phyloP scores from a whole-genome alignment of 331 rosid species.

The Acacia concinna region DNA sequence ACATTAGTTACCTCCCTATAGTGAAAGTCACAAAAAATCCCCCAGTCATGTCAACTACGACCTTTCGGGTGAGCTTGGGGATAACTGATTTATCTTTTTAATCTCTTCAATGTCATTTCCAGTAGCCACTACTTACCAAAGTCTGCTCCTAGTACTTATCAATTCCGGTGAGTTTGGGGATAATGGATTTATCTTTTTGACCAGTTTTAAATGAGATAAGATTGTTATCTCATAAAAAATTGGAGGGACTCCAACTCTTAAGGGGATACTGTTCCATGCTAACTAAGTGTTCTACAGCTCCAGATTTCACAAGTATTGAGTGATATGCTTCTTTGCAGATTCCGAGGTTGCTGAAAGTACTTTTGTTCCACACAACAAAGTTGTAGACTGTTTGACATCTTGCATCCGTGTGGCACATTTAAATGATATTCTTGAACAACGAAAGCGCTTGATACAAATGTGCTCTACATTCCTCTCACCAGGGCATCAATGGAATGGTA shows the following conservation, averaged over 20 bases:
- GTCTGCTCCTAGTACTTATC: neutral
- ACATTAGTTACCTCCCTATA: neutral
- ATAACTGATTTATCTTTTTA: no score
- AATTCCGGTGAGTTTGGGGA: neutral
- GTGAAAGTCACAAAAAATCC: neutral
- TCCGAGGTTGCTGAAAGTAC: constrained; percentile 46
- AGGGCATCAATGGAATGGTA: constrained; percentile 91
- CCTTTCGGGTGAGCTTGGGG: neutral
- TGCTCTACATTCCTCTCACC: constrained; percentile 53
- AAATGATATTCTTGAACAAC: constrained; percentile 68
- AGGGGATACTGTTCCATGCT: neutral
- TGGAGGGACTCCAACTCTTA: neutral
- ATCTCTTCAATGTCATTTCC: neutral
- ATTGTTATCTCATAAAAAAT: neutral
- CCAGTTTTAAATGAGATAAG: neutral
- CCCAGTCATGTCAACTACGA: neutral
- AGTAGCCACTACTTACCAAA: neutral
- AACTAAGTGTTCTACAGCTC: neutral
- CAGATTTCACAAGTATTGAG: neutral
- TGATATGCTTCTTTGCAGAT: constrained; percentile 46
- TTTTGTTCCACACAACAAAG: constrained; percentile 67
- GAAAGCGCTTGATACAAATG: constrained; percentile 61
- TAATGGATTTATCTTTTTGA: neutral
- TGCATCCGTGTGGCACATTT: constrained; percentile 74
- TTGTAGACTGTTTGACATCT: constrained; percentile 79